Conservation (phyloP, 345 rosid genomes). For the Laguncularia racemosa region DNA sequence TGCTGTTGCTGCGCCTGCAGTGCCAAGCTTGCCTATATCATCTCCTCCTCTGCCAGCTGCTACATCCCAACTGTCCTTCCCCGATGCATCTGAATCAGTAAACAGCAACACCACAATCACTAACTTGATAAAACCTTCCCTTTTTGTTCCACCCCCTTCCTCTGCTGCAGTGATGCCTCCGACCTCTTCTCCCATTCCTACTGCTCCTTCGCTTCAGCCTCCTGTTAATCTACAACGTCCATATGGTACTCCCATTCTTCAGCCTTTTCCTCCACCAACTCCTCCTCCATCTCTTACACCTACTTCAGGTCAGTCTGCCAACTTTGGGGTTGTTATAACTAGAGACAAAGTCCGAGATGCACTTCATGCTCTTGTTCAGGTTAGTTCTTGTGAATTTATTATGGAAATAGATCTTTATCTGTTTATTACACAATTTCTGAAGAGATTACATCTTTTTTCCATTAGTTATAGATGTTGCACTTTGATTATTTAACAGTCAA, state of each 20-base stretch:
- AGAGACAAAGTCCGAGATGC: constrained; percentile 81
- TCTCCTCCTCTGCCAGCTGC: constrained; percentile 40
- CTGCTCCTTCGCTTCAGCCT: constrained; percentile 54
- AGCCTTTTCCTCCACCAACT: constrained; percentile 91
- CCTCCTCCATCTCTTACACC: constrained; percentile 92
- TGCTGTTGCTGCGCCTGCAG: constrained; percentile 22
- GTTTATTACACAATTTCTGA: too few relatives aligned
- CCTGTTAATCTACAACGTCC: constrained; percentile 46
- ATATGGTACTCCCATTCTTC: constrained; percentile 81
- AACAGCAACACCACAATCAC: constrained; percentile 31
- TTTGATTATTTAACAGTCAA: too few relatives aligned
- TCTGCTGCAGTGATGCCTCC: constrained; percentile 32
- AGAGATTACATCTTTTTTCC: too few relatives aligned
- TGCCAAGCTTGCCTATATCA: constrained; percentile 41
- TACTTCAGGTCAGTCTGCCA: constrained; percentile 22
- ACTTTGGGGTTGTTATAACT: constrained; percentile 40
- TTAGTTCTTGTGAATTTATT: constrained; percentile 20
- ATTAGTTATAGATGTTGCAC: too few relatives aligned
- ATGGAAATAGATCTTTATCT: neutral
- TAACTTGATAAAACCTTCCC: constrained; percentile 67
- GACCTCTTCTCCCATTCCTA: constrained; percentile 39
- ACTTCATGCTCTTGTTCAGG: constrained; percentile 69
- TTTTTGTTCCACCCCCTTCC: constrained; percentile 49
- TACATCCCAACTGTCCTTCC: constrained; percentile 35
- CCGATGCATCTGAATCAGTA: constrained; percentile 37